These are phyloP conservation scores for Eucalyptus virginea DNA, from an alignment of 345 rosid species.

Conservation along the genomic window DNA sequence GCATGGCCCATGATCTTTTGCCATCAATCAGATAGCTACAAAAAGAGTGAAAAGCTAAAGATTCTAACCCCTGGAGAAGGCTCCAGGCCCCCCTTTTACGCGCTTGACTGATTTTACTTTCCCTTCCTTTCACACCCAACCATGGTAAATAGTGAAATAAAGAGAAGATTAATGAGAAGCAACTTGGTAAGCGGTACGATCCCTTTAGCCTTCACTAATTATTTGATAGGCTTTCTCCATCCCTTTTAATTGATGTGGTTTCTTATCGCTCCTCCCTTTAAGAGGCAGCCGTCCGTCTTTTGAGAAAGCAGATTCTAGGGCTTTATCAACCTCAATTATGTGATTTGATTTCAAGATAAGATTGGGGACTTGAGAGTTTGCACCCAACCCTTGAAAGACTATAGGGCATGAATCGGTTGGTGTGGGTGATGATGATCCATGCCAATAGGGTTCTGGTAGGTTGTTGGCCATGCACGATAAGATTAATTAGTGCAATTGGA, in stretches of 20 bases:
- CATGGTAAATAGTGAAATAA: background rate
- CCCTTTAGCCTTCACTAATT: background rate
- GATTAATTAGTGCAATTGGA: background rate
- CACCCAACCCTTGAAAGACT: background rate
- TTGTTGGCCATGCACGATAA: background rate
- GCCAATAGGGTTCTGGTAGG: background rate
- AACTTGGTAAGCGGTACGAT: background rate
- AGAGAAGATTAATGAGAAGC: background rate
- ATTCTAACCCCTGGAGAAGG: background rate
- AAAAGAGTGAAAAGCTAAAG: background rate
- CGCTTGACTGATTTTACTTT: background rate
- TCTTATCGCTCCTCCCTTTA: background rate
- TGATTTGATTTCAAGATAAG: background rate
- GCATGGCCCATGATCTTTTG: background rate
- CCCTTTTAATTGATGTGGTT: background rate
- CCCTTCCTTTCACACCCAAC: background rate
- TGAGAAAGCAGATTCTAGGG: background rate
- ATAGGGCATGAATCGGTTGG: background rate
- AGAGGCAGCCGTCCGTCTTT: background rate
- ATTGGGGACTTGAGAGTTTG: background rate
- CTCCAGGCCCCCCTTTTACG: background rate
- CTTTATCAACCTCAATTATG: background rate
- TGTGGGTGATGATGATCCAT: background rate
- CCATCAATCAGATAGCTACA: background rate
- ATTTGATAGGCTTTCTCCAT: background rate